Conservation (phyloP, 768 basidiomycete genomes). For the Calocybe gangraenosa region DNA sequence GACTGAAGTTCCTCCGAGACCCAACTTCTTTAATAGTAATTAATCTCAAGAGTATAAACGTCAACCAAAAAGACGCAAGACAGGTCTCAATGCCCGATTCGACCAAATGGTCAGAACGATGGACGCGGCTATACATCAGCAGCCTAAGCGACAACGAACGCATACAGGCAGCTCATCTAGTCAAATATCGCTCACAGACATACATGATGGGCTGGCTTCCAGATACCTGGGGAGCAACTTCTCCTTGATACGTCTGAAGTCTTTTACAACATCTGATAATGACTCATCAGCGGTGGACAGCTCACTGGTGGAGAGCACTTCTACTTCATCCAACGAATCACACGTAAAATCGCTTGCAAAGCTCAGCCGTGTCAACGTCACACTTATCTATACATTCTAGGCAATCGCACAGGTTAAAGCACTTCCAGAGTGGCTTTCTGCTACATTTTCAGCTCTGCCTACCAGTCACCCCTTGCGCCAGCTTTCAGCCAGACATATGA, state of each 20-base stretch:
- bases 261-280: background rate
- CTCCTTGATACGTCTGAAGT: conserved; percentile 39
- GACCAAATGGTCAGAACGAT: conserved; percentile 67
- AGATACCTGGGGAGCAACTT: conserved; percentile 38
- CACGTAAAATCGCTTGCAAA: background rate
- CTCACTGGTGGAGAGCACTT: too few species aligned
- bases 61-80: conserved; percentile 44
- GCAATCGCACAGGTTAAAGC: conserved; percentile 14
- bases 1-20: background rate
- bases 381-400: too few species aligned
- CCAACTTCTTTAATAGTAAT: too few species aligned
- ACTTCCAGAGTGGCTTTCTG: conserved; percentile 54
- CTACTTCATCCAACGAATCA: conserved; percentile 4
- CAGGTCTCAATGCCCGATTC: conserved; percentile 55
- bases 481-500: conserved; percentile 26
- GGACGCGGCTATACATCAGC: conserved; percentile 31
- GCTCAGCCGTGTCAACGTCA: background rate
- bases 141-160: conserved; percentile 22
- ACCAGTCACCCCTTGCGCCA: conserved; percentile 43
- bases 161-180: conserved; percentile 36
- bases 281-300: background rate
- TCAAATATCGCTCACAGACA: conserved; percentile 33
- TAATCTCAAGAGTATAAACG: conserved; percentile 3
- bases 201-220: conserved; percentile 38
- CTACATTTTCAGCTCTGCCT: conserved; percentile 45